Conservation (phyloP, 139 green algal species). For the Micractinium conductrix region DNA sequence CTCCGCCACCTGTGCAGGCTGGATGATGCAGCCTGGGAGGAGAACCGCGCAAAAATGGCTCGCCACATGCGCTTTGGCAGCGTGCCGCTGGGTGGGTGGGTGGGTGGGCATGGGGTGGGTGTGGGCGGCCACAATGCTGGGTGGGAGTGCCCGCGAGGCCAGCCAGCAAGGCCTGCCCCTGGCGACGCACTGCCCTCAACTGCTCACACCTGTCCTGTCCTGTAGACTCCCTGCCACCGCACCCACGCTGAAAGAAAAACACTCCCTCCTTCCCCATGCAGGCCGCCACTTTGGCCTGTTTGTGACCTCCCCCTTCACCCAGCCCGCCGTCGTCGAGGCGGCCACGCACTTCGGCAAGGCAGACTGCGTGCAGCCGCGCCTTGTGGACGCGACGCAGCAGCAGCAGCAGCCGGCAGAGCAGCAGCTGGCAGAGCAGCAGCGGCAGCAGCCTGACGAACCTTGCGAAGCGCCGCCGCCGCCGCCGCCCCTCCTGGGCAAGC, state of each 20-base stretch:
- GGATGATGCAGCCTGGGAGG: constrained; percentile 12
- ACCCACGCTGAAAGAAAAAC: not conserved
- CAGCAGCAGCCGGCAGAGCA: not conserved
- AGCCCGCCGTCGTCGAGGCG: not conserved
- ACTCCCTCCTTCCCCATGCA: not conserved
- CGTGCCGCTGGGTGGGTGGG: constrained; percentile 7
- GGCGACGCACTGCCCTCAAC: too few relatives aligned
- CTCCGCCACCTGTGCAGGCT: not conserved
- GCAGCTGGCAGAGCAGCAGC: not conserved
- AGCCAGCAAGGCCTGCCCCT: not conserved
- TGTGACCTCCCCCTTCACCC: constrained; percentile 15
- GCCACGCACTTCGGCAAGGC: constrained; percentile 21
- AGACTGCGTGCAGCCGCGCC: constrained; percentile 12
- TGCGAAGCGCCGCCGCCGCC: too few relatives aligned
- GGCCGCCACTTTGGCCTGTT: constrained; percentile 24
- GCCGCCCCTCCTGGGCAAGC: constrained; percentile 21
- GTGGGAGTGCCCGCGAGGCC: not conserved
- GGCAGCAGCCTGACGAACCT: too few relatives aligned
- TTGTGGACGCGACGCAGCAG: not conserved
- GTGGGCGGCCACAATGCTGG: not conserved
- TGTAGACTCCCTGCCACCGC: not conserved
- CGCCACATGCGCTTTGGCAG: constrained; percentile 21
- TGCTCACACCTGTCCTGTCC: too few relatives aligned
- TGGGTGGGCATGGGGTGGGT: not conserved
- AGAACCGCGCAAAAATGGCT: constrained; percentile 13